These are phyloP conservation scores for Elsinoe necatrix DNA, from an alignment of 2,329 filamentous ascomycete genomes.

Conservation along the genomic window DNA sequence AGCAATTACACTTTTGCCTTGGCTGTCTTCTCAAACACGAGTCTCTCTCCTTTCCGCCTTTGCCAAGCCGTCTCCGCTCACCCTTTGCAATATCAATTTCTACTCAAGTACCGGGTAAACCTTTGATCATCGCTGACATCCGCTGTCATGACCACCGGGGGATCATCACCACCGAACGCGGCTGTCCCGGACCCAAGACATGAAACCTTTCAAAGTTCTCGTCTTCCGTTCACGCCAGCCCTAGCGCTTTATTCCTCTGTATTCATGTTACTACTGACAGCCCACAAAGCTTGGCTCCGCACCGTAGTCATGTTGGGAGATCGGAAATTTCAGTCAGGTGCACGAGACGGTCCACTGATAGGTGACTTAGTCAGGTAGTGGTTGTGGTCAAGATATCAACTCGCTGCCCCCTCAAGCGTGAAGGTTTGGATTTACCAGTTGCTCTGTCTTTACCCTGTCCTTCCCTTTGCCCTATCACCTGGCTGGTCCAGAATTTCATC, in stretches of 20 bases:
- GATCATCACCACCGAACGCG: background rate
- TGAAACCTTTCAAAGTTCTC: background rate
- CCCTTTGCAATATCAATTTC: slow-evolving; percentile 11
- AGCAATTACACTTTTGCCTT: slow-evolving; percentile 1
- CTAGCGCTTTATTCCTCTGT: background rate
- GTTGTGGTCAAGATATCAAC: background rate
- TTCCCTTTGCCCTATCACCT: background rate
- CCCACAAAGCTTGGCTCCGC: background rate
- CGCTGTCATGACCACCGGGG: background rate
- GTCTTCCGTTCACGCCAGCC: background rate
- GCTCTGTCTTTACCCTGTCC: background rate
- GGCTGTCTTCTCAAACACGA: slow-evolving; percentile 2
- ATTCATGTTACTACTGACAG: background rate
- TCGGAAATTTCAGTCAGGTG: background rate
- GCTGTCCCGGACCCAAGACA: background rate
- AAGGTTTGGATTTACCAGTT: background rate
- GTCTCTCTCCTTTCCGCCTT: background rate
- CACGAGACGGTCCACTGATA: background rate
- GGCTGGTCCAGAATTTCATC: slow-evolving; percentile 2
- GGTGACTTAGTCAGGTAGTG: slow-evolving; percentile 3
- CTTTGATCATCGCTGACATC: background rate
- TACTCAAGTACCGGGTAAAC: background rate
- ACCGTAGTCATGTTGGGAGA: background rate
- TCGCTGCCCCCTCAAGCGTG: background rate
- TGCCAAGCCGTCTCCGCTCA: slow-evolving; percentile 10